Evolutionary conservation across 164 flowering plant genomes (phyloP), one percentile per base, ranked within the genome.

Genomic region (Vitis rotundifolia): DNA sequence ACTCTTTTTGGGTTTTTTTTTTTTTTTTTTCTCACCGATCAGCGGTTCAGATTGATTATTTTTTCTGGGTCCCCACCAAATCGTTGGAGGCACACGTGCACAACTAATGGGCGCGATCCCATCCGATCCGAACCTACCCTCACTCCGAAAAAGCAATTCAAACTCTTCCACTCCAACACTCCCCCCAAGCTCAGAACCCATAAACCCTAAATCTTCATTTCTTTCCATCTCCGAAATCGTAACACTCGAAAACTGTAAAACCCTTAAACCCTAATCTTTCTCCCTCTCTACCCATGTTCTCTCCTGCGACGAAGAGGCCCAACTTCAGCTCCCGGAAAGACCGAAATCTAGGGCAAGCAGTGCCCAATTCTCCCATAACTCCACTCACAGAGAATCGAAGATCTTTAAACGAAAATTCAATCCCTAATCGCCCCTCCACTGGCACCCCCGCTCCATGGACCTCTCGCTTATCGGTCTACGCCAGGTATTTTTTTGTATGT

Each of bases 391-490:
- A 77, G 26, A 74, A 65, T 53, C 78, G 78, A 13, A 62, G 48
- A 9, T 65, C 78, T 9, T 19, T 57, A 16, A 9, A 15, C 61
- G 81, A 76, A 50, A 63, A 64, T 59, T 22, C 79, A 1, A 70
- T 91, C 51, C 87, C 88, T 9, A 76, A 85, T 63, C 90, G 98
- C 7, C 97, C 97, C 15, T 56, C 65, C 72, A 86, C 91, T 10
- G 97, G 98, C 15, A 94, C 97, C 14, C 98, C 98, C 0, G 93
- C 93, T n/a, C 97, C 99, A 5, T 92, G 97, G 97, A 68, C 87
- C 68, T 83, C 97, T 80, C 92, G 97, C 54, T 79, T 91, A 14
- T 94, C 98, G 14, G 93, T 91, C 61, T 84, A 86, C 11, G 91
- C 97, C 29, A 85, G 98, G 99, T 92, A 68, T 15, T 8, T 49